Conservation (phyloP, 306 rosid genomes). For the Quercus glauca region DNA sequence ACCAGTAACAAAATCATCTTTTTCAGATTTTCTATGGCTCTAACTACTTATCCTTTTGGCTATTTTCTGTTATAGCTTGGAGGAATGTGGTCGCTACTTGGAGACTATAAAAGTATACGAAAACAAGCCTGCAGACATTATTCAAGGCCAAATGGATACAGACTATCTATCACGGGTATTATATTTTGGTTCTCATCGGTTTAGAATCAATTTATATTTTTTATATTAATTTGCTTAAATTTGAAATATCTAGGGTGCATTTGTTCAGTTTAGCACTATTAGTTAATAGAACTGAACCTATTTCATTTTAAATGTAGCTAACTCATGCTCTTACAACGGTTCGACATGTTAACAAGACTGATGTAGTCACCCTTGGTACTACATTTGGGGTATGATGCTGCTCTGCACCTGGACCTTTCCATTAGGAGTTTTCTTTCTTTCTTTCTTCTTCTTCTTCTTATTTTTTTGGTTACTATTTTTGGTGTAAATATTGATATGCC, state of each 20-base stretch:
- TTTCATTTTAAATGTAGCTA: constrained; percentile 48
- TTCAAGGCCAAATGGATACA: constrained; percentile 97
- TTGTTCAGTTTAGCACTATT: background rate
- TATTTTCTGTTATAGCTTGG: constrained; percentile 54
- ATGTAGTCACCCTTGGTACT: constrained; percentile 94
- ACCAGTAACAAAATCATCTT: constrained; percentile 2
- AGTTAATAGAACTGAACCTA: constrained; percentile 21
- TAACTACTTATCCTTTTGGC: constrained; percentile 7
- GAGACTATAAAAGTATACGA: constrained; percentile 93
- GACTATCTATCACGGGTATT: constrained; percentile 92
- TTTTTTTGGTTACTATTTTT: no score
- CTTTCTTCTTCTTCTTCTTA: background rate
- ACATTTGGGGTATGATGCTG: constrained; percentile 76
- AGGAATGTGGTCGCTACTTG: constrained; percentile 98
- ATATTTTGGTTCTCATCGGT: constrained; percentile 3
- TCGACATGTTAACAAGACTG: constrained; percentile 92
- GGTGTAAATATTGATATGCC: background rate
- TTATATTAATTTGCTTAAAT: constrained; percentile 17
- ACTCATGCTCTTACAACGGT: constrained; percentile 72
- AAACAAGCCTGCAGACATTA: constrained; percentile 94
- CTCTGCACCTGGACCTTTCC: constrained; percentile 3
- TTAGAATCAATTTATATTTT: background rate
- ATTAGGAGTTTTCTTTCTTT: background rate
- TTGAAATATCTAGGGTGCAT: constrained; percentile 1
- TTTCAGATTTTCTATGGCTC: background rate